phyloP scores from a whole-genome alignment of 108 stramenopile genomes.

The Ochromonas danica region DNA sequence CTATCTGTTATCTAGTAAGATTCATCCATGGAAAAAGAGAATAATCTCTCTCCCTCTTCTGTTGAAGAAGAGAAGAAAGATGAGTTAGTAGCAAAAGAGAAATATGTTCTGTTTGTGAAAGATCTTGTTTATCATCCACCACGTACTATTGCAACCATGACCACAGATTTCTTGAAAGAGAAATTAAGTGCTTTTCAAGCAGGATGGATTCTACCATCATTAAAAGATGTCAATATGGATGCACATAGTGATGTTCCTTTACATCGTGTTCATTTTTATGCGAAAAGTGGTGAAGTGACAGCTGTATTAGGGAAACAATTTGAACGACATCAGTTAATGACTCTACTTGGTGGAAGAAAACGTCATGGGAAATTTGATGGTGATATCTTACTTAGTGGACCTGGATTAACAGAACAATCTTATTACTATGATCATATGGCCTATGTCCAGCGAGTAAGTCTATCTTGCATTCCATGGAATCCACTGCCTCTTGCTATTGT shows the following conservation, averaged over 20 bases:
- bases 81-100: too few relatives aligned
- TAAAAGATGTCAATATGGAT: background rate
- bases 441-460: constrained; percentile 1
- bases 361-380: background rate
- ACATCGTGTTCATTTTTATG: background rate
- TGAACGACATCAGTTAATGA: background rate
- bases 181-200: too few relatives aligned
- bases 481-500: background rate
- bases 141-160: too few relatives aligned
- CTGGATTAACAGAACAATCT: background rate
- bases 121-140: too few relatives aligned
- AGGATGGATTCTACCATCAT: constrained; percentile 3
- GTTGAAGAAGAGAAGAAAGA: too few relatives aligned
- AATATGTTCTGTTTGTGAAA: too few relatives aligned
- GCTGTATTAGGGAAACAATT: background rate
- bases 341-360: background rate
- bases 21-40: too few relatives aligned
- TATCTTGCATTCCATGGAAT: background rate
- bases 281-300: background rate
- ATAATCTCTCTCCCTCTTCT: too few relatives aligned
- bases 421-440: constrained; percentile 23
- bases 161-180: too few relatives aligned
- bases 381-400: background rate
- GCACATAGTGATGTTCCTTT: background rate
- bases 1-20: too few relatives aligned